Conservation (phyloP, 2,329 filamentous ascomycete genomes). For the Scolecobasidium constrictum region DNA sequence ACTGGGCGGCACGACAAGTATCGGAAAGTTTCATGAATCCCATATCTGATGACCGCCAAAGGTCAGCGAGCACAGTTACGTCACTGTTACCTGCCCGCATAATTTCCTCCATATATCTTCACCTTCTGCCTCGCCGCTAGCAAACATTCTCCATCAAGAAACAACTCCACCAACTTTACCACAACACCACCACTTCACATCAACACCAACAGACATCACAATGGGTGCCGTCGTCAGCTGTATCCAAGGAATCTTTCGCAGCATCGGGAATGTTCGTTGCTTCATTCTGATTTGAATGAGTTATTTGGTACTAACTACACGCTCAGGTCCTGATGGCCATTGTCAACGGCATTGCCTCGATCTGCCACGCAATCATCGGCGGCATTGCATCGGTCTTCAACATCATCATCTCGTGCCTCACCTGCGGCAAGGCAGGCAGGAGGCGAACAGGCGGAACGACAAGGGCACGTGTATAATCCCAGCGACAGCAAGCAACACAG, state of each 20-base stretch:
- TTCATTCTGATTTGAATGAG: too few relatives aligned
- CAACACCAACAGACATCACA: slow-evolving; percentile 4
- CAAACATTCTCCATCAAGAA: too few relatives aligned
- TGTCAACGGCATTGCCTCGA: slow-evolving; percentile 53
- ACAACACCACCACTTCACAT: background rate
- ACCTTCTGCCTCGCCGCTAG: too few relatives aligned
- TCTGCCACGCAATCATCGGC: slow-evolving; percentile 55
- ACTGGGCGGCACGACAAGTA: too few relatives aligned
- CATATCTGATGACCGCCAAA: too few relatives aligned
- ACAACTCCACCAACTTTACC: too few relatives aligned
- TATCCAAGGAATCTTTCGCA: background rate
- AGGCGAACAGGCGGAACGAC: slow-evolving; percentile 2
- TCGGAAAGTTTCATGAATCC: too few relatives aligned
- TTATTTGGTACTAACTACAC: too few relatives aligned
- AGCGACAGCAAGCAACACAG: background rate
- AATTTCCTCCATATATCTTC: too few relatives aligned
- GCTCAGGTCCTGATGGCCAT: slow-evolving; percentile 57
- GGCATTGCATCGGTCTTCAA: slow-evolving; percentile 54
- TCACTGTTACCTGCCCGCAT: too few relatives aligned
- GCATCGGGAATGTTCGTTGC: background rate
- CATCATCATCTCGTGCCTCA: slow-evolving; percentile 56
- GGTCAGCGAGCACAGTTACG: too few relatives aligned
- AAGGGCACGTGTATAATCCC: slow-evolving; percentile 7
- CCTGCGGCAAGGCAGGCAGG: slow-evolving; percentile 29
- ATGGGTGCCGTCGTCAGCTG: slow-evolving; percentile 12